Evolutionary conservation across 208 protist genomes (phyloP).

Genomic region (Trypanosomatidae sp.): DNA sequence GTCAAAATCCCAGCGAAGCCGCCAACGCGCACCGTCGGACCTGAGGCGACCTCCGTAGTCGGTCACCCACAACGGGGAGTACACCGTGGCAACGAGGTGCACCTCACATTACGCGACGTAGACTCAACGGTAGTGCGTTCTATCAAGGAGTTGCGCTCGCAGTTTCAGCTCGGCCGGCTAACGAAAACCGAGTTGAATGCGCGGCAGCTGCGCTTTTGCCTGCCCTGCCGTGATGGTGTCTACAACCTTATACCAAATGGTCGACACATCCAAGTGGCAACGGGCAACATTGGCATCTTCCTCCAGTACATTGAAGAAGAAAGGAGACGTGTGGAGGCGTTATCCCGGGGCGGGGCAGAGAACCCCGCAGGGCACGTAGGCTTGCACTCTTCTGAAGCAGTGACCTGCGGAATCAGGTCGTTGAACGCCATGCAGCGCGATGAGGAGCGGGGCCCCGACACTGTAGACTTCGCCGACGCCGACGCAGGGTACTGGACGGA

Average conservation of each 20-base stretch:
- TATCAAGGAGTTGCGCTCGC: constrained; percentile 20
- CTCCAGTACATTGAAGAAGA: constrained; percentile 35
- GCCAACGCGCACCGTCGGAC: neutral
- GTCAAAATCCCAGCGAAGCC: constrained; percentile 5
- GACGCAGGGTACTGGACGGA: constrained; percentile 26
- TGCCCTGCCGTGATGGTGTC: constrained; percentile 27
- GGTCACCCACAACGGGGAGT: neutral
- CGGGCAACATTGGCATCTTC: constrained; percentile 42
- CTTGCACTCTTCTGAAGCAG: neutral
- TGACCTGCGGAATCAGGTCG: neutral
- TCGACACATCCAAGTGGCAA: constrained; percentile 35
- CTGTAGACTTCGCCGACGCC: neutral
- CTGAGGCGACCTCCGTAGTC: neutral
- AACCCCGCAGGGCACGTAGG: neutral
- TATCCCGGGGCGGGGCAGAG: neutral
- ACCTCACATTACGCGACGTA: constrained; percentile 14
- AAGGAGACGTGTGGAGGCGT: constrained; percentile 18
- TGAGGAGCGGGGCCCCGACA: neutral
- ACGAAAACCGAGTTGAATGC: constrained; percentile 26
- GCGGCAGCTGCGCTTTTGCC: constrained; percentile 33
- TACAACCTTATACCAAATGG: constrained; percentile 54
- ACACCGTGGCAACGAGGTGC: constrained; percentile 8
- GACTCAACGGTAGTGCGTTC: constrained; percentile 27
- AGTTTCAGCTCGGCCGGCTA: constrained; percentile 17
- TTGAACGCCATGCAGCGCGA: neutral